A percentile compares a stretch with the other conserved stretches of the same genome.
phyloP scores from a whole-genome alignment of 176 grass and related monocot species.

The Bothriochloa decipiens region DNA sequence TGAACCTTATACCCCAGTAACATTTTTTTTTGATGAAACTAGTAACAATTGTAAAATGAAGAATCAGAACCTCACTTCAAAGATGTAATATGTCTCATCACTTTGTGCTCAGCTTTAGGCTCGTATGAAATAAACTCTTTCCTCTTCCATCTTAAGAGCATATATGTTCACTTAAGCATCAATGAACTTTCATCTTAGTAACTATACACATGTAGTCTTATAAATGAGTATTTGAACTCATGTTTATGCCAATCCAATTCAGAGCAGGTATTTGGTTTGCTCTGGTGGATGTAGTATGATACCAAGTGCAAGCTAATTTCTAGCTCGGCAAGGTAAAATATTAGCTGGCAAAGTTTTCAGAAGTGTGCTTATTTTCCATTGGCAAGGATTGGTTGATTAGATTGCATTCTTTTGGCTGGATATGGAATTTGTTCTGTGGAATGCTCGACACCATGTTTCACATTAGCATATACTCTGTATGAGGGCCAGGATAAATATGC shows the following conservation, averaged over 20 bases:
- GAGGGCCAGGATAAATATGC: conserved; percentile 25
- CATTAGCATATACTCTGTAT: conserved; percentile 30
- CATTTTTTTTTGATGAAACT: not conserved
- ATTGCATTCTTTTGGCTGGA: conserved; percentile 38
- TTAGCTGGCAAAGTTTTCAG: too few relatives aligned
- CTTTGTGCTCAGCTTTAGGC: too few relatives aligned
- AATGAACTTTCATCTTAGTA: too few relatives aligned
- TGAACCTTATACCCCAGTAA: conserved; percentile 13
- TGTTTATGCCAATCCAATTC: not conserved
- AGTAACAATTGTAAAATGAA: conserved; percentile 24
- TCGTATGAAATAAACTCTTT: too few relatives aligned
- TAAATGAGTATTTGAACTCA: too few relatives aligned
- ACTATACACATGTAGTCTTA: too few relatives aligned
- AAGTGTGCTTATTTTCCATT: not conserved
- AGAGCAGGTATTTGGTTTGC: not conserved
- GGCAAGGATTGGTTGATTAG: not conserved
- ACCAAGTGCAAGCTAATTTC: too few relatives aligned
- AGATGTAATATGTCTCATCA: too few relatives aligned
- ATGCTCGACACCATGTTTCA: conserved; percentile 23
- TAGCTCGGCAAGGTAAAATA: too few relatives aligned
- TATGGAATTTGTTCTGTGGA: conserved; percentile 39
- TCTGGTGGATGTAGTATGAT: not conserved
- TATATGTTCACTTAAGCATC: too few relatives aligned
- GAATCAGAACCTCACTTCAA: not conserved
- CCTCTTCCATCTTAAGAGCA: too few relatives aligned